phyloP scores from a whole-genome alignment of 2,329 filamentous ascomycete genomes.

The Calonectria pteridis region DNA sequence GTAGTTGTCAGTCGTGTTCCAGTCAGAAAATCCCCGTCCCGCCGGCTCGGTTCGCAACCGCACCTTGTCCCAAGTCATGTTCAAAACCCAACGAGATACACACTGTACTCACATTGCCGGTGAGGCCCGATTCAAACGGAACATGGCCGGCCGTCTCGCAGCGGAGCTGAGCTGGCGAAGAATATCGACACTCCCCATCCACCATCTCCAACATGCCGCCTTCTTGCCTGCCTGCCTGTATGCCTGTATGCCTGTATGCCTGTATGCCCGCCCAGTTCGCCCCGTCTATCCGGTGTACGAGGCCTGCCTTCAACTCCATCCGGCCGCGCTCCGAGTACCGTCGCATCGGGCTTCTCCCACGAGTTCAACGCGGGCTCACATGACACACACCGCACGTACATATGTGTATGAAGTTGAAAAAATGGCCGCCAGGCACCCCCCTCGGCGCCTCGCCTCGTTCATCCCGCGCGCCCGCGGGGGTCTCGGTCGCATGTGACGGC shows the following conservation, averaged over 20 bases:
- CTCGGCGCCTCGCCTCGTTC: neutral
- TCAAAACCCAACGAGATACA: neutral
- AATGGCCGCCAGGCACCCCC: neutral
- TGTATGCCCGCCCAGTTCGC: too few relatives aligned
- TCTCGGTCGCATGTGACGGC: constrained; percentile 2
- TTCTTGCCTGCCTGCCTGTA: neutral
- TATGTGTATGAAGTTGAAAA: neutral
- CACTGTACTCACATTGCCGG: neutral
- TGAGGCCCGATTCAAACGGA: neutral
- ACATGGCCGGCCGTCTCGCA: neutral
- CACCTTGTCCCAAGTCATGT: neutral
- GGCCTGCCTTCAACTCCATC: neutral
- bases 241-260: too few relatives aligned
- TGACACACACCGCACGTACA: neutral
- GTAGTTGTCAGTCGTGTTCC: neutral
- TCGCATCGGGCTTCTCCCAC: neutral
- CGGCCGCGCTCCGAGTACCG: neutral
- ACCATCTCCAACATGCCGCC: neutral
- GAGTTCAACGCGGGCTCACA: constrained; percentile 5
- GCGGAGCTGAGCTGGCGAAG: neutral
- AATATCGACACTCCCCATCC: constrained; percentile 3
- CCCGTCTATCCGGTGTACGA: neutral
- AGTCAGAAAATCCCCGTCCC: neutral
- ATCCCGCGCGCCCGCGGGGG: constrained; percentile 2
- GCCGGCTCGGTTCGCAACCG: neutral